Evolutionary conservation across 2,329 filamentous ascomycete species (phyloP), one percentile per base, ranked within the genome.

Genomic region (Dothideomycetes sp.): DNA sequence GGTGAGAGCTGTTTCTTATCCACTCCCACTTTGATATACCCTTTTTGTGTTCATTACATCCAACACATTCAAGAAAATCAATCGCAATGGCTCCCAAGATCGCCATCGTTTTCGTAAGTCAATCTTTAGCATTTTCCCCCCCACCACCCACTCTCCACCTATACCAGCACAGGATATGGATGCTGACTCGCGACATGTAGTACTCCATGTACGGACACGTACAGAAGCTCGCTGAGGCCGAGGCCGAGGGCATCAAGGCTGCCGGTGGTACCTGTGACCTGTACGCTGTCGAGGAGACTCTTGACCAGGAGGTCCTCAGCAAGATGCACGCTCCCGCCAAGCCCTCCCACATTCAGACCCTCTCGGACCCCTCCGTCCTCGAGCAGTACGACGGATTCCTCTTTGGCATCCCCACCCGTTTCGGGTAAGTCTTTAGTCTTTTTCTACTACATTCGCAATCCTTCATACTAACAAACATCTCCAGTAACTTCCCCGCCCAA

Each of bases 171-270:
- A 32, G 18, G 31, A 7, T 24, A n/a, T 8, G 31, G 17, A 16
- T 12, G 24, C 38, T 45, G 31, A 45, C 32, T 18, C 29, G 16
- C 11, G 39, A 27, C 9, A 29, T 39, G 29, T 24, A 91, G 84
- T 94, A 94, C 70, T 93, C 86, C 51, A 84, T 87, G 76, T 94
- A 91, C 68, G 89, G 91, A 66, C 88, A 95, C 68, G 81, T 95
- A 65, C 69, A 73, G 65, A 67, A 79, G 59, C 64, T 95, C 54
- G 91, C 89, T 55, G 79, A 91, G 63, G 86, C 87, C 48, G 88
- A 96, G 72, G 84, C 88, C 73, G 78, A 75, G 57, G 91, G 91
- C 59, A 84, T 95, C 57, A 81, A 88, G 68, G 77, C 81, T 57
- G 87, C 86, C 47, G 91, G 91, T 49, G 88, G 88, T 49, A 67